Evolutionary conservation across 2,329 filamentous ascomycete genomes (phyloP).

Genomic region (Fusarium bactridioides): DNA sequence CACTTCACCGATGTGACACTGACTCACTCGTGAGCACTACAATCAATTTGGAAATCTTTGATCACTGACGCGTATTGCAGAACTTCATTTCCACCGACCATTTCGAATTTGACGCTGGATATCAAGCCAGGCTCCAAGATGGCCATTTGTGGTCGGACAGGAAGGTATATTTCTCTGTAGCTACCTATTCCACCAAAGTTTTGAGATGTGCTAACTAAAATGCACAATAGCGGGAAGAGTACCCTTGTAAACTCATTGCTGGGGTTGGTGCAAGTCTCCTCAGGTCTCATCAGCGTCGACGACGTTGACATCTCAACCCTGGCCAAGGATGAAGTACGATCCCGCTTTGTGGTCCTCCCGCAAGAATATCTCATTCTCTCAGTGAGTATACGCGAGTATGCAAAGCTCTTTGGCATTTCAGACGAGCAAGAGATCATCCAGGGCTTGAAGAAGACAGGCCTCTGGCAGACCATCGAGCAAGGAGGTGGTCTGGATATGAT

Average conservation of each 20-base stretch:
- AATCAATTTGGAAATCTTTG: too few relatives aligned
- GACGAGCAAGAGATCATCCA: background rate
- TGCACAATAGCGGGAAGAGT: background rate
- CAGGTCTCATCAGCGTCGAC: background rate
- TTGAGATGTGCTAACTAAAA: too few relatives aligned
- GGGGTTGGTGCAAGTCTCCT: background rate
- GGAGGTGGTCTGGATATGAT: background rate
- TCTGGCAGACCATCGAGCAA: background rate
- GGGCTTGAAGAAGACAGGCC: background rate
- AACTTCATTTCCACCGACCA: background rate
- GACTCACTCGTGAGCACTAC: background rate
- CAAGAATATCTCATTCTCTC: background rate
- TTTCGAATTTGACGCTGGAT: background rate
- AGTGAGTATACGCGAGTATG: background rate
- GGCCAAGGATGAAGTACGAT: background rate
- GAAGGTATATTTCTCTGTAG: background rate
- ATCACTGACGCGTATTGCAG: background rate
- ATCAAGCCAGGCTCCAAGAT: background rate
- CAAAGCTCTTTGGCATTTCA: background rate
- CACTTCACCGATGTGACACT: background rate
- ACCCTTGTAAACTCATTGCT: background rate
- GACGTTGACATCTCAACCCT: background rate
- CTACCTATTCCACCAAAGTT: too few relatives aligned
- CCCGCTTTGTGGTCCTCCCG: background rate
- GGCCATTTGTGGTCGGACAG: background rate